phyloP scores from a whole-genome alignment of 1,284 basidiomycete genomes.

The Sporisorium scitamineum region DNA sequence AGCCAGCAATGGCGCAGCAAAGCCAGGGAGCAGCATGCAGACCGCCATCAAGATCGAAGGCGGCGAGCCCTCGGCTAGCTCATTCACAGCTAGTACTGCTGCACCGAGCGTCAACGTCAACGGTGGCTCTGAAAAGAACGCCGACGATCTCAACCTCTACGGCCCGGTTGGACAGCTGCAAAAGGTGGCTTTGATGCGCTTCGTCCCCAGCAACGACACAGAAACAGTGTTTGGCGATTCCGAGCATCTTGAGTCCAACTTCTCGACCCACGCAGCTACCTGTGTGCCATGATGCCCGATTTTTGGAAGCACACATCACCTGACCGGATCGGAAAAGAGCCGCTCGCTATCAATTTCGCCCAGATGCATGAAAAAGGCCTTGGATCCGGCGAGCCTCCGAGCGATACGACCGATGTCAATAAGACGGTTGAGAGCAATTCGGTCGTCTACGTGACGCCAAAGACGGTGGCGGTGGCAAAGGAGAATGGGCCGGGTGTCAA shows the following conservation, averaged over 20 bases:
- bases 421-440: conserved; percentile 81
- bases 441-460: conserved; percentile 80
- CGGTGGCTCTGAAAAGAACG: conserved; percentile 6
- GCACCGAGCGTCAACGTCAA: conserved; percentile 10
- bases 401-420: conserved; percentile 57
- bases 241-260: conserved; percentile 51
- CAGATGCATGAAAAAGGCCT: conserved; percentile 83
- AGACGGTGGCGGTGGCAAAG: conserved; percentile 79
- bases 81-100: not conserved
- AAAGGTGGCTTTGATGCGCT: conserved; percentile 88
- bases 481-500: conserved; percentile 75
- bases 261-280: conserved; percentile 49
- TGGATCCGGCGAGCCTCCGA: conserved; percentile 72
- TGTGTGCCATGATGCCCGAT: conserved; percentile 28
- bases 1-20: conserved; percentile 2
- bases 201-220: conserved; percentile 67
- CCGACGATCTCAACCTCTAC: conserved; percentile 70
- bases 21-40: conserved; percentile 27
- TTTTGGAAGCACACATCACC: conserved; percentile 23
- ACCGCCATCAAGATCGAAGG: conserved; percentile 46
- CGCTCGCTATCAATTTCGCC: conserved; percentile 74
- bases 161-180: conserved; percentile 96
- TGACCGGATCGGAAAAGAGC: conserved; percentile 22
- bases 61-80: conserved; percentile 4
- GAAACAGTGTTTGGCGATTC: conserved; percentile 45